phyloP scores from a whole-genome alignment of 2,329 filamentous ascomycete species.

The Epichloe glyceriae region DNA sequence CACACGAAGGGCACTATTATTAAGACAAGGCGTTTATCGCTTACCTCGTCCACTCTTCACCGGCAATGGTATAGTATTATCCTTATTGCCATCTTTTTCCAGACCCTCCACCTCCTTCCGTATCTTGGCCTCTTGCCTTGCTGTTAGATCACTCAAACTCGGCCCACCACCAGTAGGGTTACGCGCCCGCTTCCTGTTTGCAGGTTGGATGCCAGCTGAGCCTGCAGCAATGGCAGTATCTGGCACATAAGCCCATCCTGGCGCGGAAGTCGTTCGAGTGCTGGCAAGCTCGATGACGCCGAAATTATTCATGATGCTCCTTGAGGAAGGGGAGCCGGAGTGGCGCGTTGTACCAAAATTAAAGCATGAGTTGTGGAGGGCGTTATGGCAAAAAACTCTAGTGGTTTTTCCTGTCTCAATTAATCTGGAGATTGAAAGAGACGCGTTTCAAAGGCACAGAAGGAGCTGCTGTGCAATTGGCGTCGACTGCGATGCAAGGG shows the following conservation, averaged over 20 bases:
- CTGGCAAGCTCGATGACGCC: conserved; percentile 75
- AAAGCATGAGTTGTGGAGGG: no score
- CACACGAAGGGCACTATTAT: background rate
- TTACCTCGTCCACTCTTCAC: conserved; percentile 34
- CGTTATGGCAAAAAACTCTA: no score
- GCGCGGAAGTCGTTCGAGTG: conserved; percentile 54
- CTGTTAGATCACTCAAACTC: conserved; percentile 53
- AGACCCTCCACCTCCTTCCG: conserved; percentile 71
- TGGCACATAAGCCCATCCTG: conserved; percentile 87
- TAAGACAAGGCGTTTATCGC: conserved; percentile 6
- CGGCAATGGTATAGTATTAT: conserved; percentile 58
- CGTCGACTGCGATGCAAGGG: background rate
- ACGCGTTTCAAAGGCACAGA: background rate
- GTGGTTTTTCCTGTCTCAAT: no score
- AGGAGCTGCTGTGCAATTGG: no score
- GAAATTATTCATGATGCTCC: conserved; percentile 45
- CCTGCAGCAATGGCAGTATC: conserved; percentile 49
- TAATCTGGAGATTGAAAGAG: no score
- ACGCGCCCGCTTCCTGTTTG: conserved; percentile 60
- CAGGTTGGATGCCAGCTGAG: conserved; percentile 36
- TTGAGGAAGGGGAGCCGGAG: background rate
- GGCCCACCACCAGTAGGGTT: conserved; percentile 34
- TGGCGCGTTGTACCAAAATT: background rate
- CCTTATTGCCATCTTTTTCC: conserved; percentile 64
- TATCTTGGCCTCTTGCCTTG: conserved; percentile 72